Conservation (phyloP, 2,329 filamentous ascomycete species). For the Aureobasidium namibiae region DNA sequence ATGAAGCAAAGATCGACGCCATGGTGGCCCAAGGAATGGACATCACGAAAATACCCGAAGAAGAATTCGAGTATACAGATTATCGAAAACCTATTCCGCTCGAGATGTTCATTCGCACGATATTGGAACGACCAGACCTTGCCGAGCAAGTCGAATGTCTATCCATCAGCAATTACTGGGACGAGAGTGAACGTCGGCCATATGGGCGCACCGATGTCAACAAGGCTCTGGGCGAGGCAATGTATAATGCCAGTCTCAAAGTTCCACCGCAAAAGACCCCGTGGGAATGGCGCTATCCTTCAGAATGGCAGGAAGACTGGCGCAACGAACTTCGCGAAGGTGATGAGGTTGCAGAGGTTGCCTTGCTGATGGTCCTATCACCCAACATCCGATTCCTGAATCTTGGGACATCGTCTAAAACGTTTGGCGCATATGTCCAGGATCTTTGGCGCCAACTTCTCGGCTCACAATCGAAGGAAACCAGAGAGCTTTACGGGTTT, state of each 20-base stretch:
- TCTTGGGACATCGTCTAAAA: not conserved
- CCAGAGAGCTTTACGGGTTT: not conserved
- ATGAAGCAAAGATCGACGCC: not conserved
- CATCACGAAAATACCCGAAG: not conserved
- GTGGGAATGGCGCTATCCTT: not conserved
- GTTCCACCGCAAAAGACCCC: not conserved
- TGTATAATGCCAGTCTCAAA: not conserved
- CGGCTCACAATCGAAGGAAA: not conserved
- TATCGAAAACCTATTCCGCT: not conserved
- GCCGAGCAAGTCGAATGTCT: not conserved
- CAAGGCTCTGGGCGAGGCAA: not conserved
- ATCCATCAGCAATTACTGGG: not conserved
- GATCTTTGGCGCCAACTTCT: not conserved
- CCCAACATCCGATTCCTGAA: not conserved
- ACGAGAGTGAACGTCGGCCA: not conserved
- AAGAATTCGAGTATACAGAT: not conserved
- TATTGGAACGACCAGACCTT: not conserved
- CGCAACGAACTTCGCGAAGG: not conserved
- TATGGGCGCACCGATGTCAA: not conserved
- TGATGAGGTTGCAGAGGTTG: not conserved
- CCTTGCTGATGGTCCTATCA: not conserved
- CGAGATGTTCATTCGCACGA: not conserved
- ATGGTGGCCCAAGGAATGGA: not conserved
- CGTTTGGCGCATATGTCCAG: not conserved
- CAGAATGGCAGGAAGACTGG: not conserved